Evolutionary conservation across 179 eudicot species (phyloP), one percentile per base, ranked within the genome.

Genomic region (Corrigiola litoralis): DNA sequence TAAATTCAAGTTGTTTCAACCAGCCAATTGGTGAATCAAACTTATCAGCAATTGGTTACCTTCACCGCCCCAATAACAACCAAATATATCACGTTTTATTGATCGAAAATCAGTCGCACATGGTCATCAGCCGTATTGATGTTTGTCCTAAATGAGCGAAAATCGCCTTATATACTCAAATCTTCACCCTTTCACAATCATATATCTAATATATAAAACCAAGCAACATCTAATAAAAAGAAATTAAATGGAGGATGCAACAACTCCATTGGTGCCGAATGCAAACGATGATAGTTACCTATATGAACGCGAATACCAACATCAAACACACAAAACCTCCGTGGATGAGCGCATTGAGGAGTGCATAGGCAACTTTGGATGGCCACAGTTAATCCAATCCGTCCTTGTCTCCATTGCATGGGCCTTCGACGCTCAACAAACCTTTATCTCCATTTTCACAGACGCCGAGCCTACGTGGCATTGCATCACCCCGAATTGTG

Each of bases 351-450:
- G 75, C 0, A 82, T 87, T 0, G 95, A 90, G 50, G 58, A 65
- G 11, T 85, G 79, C 46, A 74, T 87, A 2, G 86, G 89, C 14
- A 74, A 72, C 18, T 72, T 87, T 6, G 85, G 86, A 6, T 82
- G 86, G 86, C 33, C 67, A 0, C 96, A 87, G 34, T 61, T 85
- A 1, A 6, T 88, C 3, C 89, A 90, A 37, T 81, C 75, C 12
- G 13, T 71, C 1, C 70, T 90, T 0, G 79, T 88, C 0, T 90
- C 95, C 0, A 16, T 85, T 0, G 80, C 89, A 0, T 84, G 92
- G 84, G 73, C 81, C 33, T 88, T 90, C 33, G 95, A 88, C 38
- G 92, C 97, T 1, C 97, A 90, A 61, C 92, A 88, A 55, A 70
- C 85, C n/a, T 88, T 90, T 73, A 82, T 90, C 46, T 84, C 79